A percentile compares a stretch with the other conserved stretches of the same genome.
Evolutionary conservation across 2,329 filamentous ascomycete genomes (phyloP).

Genomic region (Aspergillus fumigatiaffinis): DNA sequence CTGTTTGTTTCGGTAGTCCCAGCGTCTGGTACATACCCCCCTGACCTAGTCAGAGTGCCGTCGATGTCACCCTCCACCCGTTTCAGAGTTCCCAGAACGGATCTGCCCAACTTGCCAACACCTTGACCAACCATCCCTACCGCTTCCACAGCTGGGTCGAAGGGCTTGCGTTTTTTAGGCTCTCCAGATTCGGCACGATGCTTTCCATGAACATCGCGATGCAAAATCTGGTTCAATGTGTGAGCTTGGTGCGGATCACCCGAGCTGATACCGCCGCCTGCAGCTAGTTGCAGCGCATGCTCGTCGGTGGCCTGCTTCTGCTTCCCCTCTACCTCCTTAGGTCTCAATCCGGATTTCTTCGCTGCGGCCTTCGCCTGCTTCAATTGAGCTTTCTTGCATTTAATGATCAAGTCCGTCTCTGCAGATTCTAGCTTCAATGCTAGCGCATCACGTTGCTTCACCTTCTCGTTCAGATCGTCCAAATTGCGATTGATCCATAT

Average conservation of each 20-base stretch:
- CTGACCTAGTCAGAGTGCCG: constrained; percentile 30
- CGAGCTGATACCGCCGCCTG: constrained; percentile 50
- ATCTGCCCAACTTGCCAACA: constrained; percentile 43
- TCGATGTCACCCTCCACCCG: constrained; percentile 38
- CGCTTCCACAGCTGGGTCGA: constrained; percentile 48
- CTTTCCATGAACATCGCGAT: constrained; percentile 18
- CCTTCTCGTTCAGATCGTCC: constrained; percentile 77
- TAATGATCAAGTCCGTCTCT: constrained; percentile 77
- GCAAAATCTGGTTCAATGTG: constrained; percentile 45
- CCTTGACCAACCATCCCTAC: constrained; percentile 52
- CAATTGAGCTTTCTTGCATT: constrained; percentile 74
- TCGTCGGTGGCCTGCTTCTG: constrained; percentile 51
- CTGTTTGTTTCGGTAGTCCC: background rate
- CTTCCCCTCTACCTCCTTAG: constrained; percentile 35
- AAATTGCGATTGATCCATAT: constrained; percentile 95
- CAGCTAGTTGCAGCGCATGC: constrained; percentile 41
- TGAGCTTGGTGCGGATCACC: constrained; percentile 57
- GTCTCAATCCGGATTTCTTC: constrained; percentile 56
- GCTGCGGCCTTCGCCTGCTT: constrained; percentile 62
- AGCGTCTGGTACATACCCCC: constrained; percentile 28
- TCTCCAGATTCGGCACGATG: constrained; percentile 11
- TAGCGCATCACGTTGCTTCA: constrained; percentile 67
- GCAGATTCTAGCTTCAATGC: constrained; percentile 72
- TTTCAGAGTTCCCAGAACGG: constrained; percentile 42
- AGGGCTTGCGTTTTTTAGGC: constrained; percentile 20